These are phyloP conservation scores for Hypsizygus ulmarius DNA, from an alignment of 1,284 basidiomycete species.

Conservation along the genomic window DNA sequence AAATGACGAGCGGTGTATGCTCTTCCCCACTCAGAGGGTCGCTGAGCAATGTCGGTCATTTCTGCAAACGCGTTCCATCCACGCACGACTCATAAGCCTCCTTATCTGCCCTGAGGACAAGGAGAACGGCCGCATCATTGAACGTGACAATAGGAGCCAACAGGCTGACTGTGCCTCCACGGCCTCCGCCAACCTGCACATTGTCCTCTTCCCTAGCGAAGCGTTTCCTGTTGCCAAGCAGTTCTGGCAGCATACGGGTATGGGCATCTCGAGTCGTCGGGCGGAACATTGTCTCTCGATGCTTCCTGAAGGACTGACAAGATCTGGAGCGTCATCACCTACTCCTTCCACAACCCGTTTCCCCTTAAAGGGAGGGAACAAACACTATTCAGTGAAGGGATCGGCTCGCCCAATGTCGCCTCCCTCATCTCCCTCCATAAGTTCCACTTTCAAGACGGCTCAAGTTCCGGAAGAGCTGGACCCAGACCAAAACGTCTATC, in stretches of 20 bases:
- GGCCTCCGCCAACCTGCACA: conserved; percentile 62
- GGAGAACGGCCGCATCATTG: conserved; percentile 23
- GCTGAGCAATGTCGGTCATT: conserved; percentile 79
- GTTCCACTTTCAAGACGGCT: conserved; percentile 13
- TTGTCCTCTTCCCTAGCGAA: conserved; percentile 76
- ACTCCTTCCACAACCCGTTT: conserved; percentile 30
- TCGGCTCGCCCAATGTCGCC: conserved; percentile 20
- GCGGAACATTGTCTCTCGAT: conserved; percentile 82
- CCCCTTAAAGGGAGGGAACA: conserved; percentile 49
- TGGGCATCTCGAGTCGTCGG: conserved; percentile 85
- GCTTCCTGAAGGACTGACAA: conserved; percentile 42
- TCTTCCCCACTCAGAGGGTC: conserved; percentile 71
- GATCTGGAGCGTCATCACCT: conserved; percentile 25
- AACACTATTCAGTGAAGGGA: conserved; percentile 59
- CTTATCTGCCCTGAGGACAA: conserved; percentile 63
- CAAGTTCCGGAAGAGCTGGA: conserved; percentile 36
- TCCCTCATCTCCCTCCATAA: conserved; percentile 11
- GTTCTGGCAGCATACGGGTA: conserved; percentile 96
- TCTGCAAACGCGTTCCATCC: conserved; percentile 56
- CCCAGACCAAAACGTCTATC: conserved; percentile 55
- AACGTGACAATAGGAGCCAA: conserved; percentile 22
- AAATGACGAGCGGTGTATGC: conserved; percentile 70
- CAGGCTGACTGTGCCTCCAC: conserved; percentile 22
- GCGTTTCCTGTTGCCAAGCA: conserved; percentile 75
- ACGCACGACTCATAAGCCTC: conserved; percentile 72